Conservation (phyloP, 2,329 filamentous ascomycete genomes). For the Plectosphaerella sp. region DNA sequence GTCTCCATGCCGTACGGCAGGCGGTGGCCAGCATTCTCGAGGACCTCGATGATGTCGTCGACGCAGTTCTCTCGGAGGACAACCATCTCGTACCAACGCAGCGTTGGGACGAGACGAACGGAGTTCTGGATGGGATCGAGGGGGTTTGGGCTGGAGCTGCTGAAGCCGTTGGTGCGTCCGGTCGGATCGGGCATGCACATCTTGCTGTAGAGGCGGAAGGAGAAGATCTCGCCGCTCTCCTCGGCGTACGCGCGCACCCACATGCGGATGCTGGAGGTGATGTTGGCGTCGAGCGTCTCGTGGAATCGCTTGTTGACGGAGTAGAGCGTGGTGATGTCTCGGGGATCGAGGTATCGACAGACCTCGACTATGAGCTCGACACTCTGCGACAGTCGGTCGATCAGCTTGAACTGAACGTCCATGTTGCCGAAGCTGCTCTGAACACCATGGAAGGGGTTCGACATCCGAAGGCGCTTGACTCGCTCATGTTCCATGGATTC, state of each 20-base stretch:
- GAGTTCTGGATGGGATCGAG: slow-evolving; percentile 9
- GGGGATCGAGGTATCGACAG: slow-evolving; percentile 46
- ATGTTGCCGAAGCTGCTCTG: slow-evolving; percentile 1
- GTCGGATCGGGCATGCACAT: slow-evolving; percentile 58
- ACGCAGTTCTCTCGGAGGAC: slow-evolving; percentile 51
- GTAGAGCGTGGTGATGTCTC: slow-evolving; percentile 61
- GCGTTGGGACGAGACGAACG: slow-evolving; percentile 52
- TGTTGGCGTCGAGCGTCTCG: slow-evolving; percentile 51
- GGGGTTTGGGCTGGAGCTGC: slow-evolving; percentile 12
- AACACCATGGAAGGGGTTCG: background rate
- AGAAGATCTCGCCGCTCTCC: slow-evolving; percentile 52
- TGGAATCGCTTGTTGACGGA: slow-evolving; percentile 60
- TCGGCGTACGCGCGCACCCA: slow-evolving; percentile 52
- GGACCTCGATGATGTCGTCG: slow-evolving; percentile 57
- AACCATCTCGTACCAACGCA: slow-evolving; percentile 67
- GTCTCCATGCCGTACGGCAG: slow-evolving; percentile 42
- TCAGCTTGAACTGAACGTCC: slow-evolving; percentile 30
- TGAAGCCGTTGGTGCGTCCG: slow-evolving; percentile 32
- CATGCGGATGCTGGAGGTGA: slow-evolving; percentile 52
- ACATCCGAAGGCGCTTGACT: background rate
- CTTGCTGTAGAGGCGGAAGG: slow-evolving; percentile 52
- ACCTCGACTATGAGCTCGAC: slow-evolving; percentile 52
- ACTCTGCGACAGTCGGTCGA: slow-evolving; percentile 36
- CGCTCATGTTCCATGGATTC: background rate
- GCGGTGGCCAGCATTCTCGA: slow-evolving; percentile 54